Percentiles rank a stretch among this genome's conserved stretches.
phyloP scores from a whole-genome alignment of 2,329 filamentous ascomycete genomes.

The Alternaria dauci region DNA sequence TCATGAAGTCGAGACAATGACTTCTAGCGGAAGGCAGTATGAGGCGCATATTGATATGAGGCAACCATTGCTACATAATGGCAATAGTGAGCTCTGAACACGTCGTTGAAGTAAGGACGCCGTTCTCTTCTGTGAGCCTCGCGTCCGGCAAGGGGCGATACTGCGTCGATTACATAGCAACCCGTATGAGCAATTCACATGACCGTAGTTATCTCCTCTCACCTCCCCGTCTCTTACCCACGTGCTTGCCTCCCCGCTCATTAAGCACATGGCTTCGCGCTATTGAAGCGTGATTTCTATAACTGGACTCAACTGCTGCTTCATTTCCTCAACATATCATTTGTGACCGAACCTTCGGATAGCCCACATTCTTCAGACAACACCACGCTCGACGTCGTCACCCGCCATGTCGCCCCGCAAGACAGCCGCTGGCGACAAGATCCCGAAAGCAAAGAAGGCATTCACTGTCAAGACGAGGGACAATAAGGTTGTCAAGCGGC shows the following conservation, averaged over 20 bases:
- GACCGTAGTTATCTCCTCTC: neutral
- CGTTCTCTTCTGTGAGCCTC: neutral
- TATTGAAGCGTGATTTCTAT: neutral
- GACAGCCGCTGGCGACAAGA: neutral
- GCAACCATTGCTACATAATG: neutral
- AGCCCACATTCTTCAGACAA: neutral
- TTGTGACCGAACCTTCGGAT: neutral
- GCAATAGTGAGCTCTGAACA: neutral
- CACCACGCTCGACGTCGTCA: neutral
- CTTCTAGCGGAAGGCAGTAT: too few species aligned
- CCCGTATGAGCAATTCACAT: neutral
- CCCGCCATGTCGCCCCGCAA: conserved; percentile 7
- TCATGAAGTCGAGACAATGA: too few species aligned
- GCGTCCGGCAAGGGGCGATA: neutral
- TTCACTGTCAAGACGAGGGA: neutral
- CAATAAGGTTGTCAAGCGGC: conserved; percentile 19
- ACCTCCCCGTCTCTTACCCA: neutral
- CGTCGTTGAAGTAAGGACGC: neutral
- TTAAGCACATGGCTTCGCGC: neutral
- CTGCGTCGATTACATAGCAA: neutral
- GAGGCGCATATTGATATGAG: too few species aligned
- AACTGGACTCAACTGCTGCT: neutral
- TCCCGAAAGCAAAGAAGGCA: neutral
- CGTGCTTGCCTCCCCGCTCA: neutral
- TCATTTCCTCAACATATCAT: neutral